A percentile compares a stretch with the other conserved stretches of the same genome.
phyloP scores from a whole-genome alignment of 352 stramenopile species.

The Globisporangium rhizosaccharum region DNA sequence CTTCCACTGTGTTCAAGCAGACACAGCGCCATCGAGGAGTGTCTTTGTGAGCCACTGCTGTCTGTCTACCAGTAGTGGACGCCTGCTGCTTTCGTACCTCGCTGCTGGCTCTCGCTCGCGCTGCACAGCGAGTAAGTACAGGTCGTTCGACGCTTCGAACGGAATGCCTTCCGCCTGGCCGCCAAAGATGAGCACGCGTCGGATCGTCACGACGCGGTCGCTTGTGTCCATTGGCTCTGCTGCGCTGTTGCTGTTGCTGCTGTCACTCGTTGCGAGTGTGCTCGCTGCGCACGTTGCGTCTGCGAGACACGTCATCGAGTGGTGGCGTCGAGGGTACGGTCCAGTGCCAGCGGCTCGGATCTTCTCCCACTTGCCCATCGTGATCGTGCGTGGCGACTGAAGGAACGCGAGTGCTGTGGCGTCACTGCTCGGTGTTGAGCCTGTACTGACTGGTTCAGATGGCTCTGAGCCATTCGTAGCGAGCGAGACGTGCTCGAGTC shows the following conservation, averaged over 20 bases:
- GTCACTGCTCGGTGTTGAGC: neutral
- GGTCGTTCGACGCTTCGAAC: constrained; percentile 63
- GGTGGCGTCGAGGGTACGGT: constrained; percentile 50
- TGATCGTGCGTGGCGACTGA: constrained; percentile 27
- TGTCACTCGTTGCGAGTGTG: neutral
- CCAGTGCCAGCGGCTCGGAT: constrained; percentile 31
- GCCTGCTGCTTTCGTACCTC: neutral
- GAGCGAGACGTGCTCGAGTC: constrained; percentile 19
- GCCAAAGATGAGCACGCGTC: constrained; percentile 59
- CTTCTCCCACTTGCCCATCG: constrained; percentile 54
- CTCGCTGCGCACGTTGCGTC: constrained; percentile 11
- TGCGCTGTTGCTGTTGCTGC: neutral
- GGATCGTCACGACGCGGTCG: constrained; percentile 20
- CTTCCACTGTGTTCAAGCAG: neutral
- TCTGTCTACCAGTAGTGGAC: neutral
- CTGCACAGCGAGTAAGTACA: constrained; percentile 30
- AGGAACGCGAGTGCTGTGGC: constrained; percentile 32
- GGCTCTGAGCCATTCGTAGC: neutral
- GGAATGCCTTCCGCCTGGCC: constrained; percentile 62
- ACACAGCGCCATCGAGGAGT: no score
- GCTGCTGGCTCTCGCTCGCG: neutral
- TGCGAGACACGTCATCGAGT: constrained; percentile 59
- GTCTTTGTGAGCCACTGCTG: no score
- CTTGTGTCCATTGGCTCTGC: neutral
- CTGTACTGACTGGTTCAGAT: neutral